phyloP scores from a whole-genome alignment of 2,329 filamentous ascomycete species.

The Geosmithia putterillii region DNA sequence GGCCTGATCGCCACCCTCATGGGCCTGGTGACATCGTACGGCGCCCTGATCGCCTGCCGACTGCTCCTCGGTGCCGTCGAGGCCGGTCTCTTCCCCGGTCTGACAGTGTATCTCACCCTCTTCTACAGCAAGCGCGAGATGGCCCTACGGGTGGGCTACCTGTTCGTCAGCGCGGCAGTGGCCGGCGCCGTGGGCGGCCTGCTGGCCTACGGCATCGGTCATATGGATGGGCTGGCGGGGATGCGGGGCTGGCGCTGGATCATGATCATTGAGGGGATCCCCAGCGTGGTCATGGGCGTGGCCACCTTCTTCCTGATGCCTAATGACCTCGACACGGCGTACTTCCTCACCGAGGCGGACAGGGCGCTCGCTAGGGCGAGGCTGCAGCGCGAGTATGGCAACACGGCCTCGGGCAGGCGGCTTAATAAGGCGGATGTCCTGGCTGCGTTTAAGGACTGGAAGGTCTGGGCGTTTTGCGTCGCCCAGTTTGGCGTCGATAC shows the following conservation, averaged over 20 bases:
- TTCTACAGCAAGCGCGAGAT: constrained; percentile 67
- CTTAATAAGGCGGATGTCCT: constrained; percentile 28
- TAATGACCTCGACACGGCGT: constrained; percentile 36
- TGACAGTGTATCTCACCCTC: constrained; percentile 58
- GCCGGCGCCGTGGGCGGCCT: constrained; percentile 63
- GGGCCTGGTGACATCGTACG: constrained; percentile 55
- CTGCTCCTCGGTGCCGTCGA: constrained; percentile 57
- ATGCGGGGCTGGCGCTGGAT: constrained; percentile 63
- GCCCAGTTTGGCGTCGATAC: constrained; percentile 64
- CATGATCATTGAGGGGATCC: constrained; percentile 38
- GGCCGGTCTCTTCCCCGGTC: constrained; percentile 57
- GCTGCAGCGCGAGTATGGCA: constrained; percentile 27
- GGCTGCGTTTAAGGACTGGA: constrained; percentile 62
- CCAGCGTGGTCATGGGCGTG: constrained; percentile 24
- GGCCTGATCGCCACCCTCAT: constrained; percentile 58
- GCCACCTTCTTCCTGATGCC: constrained; percentile 20
- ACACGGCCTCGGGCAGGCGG: constrained; percentile 29
- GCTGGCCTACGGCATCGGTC: constrained; percentile 60
- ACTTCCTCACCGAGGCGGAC: constrained; percentile 44
- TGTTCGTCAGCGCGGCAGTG: constrained; percentile 59
- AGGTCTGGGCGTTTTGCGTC: constrained; percentile 56
- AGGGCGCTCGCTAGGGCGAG: constrained; percentile 49
- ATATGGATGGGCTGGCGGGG: constrained; percentile 55
- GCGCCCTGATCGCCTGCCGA: constrained; percentile 53
- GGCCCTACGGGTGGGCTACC: constrained; percentile 58